phyloP scores from a whole-genome alignment of 768 basidiomycete species.

The Tulasnella sp. region DNA sequence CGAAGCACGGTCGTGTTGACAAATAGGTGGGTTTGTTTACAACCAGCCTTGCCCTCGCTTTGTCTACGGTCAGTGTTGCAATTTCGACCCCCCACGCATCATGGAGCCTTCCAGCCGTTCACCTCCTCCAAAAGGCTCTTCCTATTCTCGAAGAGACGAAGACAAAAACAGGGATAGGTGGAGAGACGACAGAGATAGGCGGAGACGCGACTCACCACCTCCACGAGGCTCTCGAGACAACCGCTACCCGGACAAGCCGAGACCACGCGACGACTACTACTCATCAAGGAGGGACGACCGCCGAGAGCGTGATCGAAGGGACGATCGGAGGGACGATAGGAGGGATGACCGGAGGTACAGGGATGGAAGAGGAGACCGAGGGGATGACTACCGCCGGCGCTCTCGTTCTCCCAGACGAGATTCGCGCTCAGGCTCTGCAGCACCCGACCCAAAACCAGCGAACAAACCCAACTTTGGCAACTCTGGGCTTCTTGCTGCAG shows the following conservation, averaged over 20 bases:
- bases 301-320: constrained; percentile 28
- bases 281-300: constrained; percentile 20
- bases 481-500: constrained; percentile 91
- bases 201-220: constrained; percentile 28
- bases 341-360: constrained; percentile 20
- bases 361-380: constrained; percentile 36
- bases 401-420: constrained; percentile 37
- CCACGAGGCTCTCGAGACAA: constrained; percentile 14
- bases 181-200: constrained; percentile 12
- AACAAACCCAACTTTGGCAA: constrained; percentile 80
- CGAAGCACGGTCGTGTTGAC: neutral
- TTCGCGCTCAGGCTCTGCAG: constrained; percentile 48
- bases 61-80: neutral
- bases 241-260: constrained; percentile 6
- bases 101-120: constrained; percentile 10
- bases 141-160: constrained; percentile 12
- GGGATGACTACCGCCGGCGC: constrained; percentile 37
- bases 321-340: constrained; percentile 24
- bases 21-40: neutral
- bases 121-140: constrained; percentile 5
- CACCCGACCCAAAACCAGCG: constrained; percentile 44
- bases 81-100: neutral
- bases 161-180: constrained; percentile 21
- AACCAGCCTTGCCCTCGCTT: neutral
- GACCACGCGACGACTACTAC: neutral